A percentile compares a stretch with the other conserved stretches of the same genome.
These are phyloP conservation scores for Mucor sp. DNA, from an alignment of 371 early-diverging fungal genomes.

Conservation along the genomic window DNA sequence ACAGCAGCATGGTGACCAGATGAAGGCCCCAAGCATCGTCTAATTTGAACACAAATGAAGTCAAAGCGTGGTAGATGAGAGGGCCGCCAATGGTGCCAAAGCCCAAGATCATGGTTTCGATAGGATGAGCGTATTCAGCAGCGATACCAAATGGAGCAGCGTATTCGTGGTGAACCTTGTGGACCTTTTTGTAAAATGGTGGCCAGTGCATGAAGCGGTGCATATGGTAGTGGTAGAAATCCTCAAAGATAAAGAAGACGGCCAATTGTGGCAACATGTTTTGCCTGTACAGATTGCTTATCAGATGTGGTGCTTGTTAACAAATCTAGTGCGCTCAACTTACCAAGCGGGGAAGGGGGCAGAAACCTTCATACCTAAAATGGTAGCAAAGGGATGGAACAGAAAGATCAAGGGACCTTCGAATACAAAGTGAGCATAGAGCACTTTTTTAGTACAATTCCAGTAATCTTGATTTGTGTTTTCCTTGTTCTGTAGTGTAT, in stretches of 20 bases:
- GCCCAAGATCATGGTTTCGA: slow-evolving; percentile 79
- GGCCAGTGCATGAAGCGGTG: slow-evolving; percentile 92
- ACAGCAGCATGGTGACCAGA: slow-evolving; percentile 76
- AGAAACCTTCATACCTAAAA: slow-evolving; percentile 83
- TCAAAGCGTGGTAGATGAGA: slow-evolving; percentile 45
- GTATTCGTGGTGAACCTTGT: slow-evolving; percentile 95
- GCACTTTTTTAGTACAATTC: slow-evolving; percentile 76
- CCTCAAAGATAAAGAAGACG: slow-evolving; percentile 87
- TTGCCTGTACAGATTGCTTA: slow-evolving; percentile 22
- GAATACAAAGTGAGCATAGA: slow-evolving; percentile 75
- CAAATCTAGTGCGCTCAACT: slow-evolving; percentile 20
- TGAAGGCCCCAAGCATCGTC: slow-evolving; percentile 70
- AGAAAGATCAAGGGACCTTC: slow-evolving; percentile 87
- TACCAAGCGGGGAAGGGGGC: slow-evolving; percentile 88
- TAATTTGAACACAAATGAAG: slow-evolving; percentile 15
- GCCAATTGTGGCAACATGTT: slow-evolving; percentile 55
- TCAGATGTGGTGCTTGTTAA: background rate
- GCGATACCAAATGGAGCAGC: slow-evolving; percentile 89
- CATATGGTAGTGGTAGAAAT: slow-evolving; percentile 80
- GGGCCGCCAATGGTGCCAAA: slow-evolving; percentile 81
- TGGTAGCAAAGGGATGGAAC: slow-evolving; percentile 84
- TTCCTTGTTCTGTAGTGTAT: slow-evolving; percentile 56
- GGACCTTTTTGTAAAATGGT: slow-evolving; percentile 85
- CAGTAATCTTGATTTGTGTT: slow-evolving; percentile 71
- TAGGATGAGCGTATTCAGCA: slow-evolving; percentile 88